These are phyloP conservation scores for Caryopteris hybrid DNA, from an alignment of 305 asterid species.

Conservation along the genomic window DNA sequence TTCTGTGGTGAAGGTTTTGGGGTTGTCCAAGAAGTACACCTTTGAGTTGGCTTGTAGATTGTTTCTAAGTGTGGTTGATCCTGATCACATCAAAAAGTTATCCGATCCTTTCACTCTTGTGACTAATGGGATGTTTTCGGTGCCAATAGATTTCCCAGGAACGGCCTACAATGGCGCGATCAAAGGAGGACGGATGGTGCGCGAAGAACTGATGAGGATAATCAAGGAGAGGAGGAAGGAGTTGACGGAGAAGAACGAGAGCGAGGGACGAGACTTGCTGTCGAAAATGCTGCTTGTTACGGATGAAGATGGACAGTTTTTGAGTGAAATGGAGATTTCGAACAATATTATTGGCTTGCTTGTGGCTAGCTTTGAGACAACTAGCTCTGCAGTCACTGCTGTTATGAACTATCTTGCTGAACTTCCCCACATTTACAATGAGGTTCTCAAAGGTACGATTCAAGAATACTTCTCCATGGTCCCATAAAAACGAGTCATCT, in stretches of 20 bases:
- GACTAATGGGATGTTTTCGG: slow-evolving; percentile 31
- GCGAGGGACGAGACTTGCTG: slow-evolving; percentile 24
- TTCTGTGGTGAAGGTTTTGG: slow-evolving; percentile 28
- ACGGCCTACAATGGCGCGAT: slow-evolving; percentile 35
- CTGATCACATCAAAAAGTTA: slow-evolving; percentile 17
- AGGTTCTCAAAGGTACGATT: slow-evolving; percentile 32
- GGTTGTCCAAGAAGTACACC: slow-evolving; percentile 30
- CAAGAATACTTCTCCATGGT: neutral
- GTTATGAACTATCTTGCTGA: slow-evolving; percentile 43
- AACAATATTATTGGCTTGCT: slow-evolving; percentile 35
- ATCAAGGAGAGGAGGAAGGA: slow-evolving; percentile 37
- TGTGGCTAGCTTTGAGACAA: slow-evolving; percentile 38
- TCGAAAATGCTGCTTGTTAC: slow-evolving; percentile 33
- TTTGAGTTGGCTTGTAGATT: slow-evolving; percentile 36
- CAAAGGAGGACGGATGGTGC: slow-evolving; percentile 28
- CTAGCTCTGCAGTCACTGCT: slow-evolving; percentile 35
- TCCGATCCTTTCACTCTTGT: slow-evolving; percentile 27
- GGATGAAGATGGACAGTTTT: slow-evolving; percentile 29
- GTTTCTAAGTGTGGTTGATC: slow-evolving; percentile 29
- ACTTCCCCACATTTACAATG: slow-evolving; percentile 35
- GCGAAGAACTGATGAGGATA: slow-evolving; percentile 31
- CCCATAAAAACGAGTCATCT: no score
- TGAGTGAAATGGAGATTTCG: slow-evolving; percentile 43
- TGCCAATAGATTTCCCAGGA: slow-evolving; percentile 40
- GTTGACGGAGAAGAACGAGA: slow-evolving; percentile 16